Base-by-base conservation (phyloP, 1,139 yeast genomes). In the Groenewaldozyma auringiensis region DNA sequence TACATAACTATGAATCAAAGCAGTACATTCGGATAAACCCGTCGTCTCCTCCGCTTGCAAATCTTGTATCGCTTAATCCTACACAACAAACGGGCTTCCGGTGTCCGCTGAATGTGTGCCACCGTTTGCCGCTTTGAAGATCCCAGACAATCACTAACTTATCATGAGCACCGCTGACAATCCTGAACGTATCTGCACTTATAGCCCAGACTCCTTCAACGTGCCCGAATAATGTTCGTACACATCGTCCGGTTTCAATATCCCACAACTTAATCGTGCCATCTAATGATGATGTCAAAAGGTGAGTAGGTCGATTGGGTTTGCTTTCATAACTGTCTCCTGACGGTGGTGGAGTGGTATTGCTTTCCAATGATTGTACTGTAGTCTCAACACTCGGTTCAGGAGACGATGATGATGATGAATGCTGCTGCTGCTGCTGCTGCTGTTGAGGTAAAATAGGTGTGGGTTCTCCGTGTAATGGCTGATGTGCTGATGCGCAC, bases 121-220 rank as follows among this genome's bases (percentile, higher is more conserved):
- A 78, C 64, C 96, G 87, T 60, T 83, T 82, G 16, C 98, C 97
- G 55, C 82, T 79, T 63, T 89, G 97, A 52, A 92, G 69, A 63
- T 92, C 98, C 97, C 97, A 92, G 4, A 92, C 86, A 65, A 92
- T 92, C 51, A 88, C 84, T 46, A 81, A 71, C 53, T 87, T 75
- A 67, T 92, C 97, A 60, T 89, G 96, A 1, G 96, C 92, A 2
- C 96, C 97, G 60, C 94, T 81, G 16, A 89, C 85, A 40, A 92
- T 84, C 54, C 98, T 75, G 71, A 92, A 92, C 38, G 92, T 88
- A 67, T 92, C 97, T 0, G 96, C 94, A 16, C 92, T 87, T 50
- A 92, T 83, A 37, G 92, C 86, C 96, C 97, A 89, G 17, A 92
- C 95, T 17, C 97, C 97, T 65, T 92, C 97, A 46, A 89, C 87